Percentiles rank a stretch among this genome's conserved stretches.
phyloP scores from a whole-genome alignment of 2,329 filamentous ascomycete species.

The Cordyceps cicadae region DNA sequence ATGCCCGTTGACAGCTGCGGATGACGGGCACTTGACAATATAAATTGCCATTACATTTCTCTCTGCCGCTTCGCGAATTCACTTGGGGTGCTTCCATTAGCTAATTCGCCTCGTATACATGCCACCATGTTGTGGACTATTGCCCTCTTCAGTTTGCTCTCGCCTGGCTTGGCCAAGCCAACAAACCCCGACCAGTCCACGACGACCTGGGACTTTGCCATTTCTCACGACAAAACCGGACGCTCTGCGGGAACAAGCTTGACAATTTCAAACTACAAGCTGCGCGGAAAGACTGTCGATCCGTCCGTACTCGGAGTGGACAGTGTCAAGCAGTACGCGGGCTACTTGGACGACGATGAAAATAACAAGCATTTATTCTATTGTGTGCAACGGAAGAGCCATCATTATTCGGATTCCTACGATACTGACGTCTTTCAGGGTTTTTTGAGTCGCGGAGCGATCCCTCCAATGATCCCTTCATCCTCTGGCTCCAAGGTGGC shows the following conservation, averaged over 20 bases:
- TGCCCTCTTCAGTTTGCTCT: background rate
- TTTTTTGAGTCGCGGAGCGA: slow-evolving; percentile 99
- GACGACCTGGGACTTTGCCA: background rate
- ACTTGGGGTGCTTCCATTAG: background rate
- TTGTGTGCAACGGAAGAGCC: slow-evolving; percentile 37
- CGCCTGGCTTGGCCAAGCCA: background rate
- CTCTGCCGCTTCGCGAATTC: background rate
- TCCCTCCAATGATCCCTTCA: slow-evolving; percentile 90
- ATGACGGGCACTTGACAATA: background rate
- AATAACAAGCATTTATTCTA: slow-evolving; percentile 98
- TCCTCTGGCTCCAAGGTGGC: slow-evolving; percentile 91
- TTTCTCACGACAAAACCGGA: background rate
- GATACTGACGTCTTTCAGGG: slow-evolving; percentile 24
- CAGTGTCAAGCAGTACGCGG: slow-evolving; percentile 94
- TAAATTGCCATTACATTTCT: background rate
- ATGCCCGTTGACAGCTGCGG: background rate
- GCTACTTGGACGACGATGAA: slow-evolving; percentile 93
- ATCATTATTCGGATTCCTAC: background rate
- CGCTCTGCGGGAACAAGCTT: background rate
- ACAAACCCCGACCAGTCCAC: background rate
- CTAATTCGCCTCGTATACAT: background rate
- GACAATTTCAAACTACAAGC: background rate
- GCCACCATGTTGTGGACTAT: background rate
- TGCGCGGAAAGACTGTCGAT: slow-evolving; percentile 43
- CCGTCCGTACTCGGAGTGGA: slow-evolving; percentile 78